These are phyloP conservation scores for Cubamyces lactineus DNA, from an alignment of 768 basidiomycete genomes.

Conservation along the genomic window DNA sequence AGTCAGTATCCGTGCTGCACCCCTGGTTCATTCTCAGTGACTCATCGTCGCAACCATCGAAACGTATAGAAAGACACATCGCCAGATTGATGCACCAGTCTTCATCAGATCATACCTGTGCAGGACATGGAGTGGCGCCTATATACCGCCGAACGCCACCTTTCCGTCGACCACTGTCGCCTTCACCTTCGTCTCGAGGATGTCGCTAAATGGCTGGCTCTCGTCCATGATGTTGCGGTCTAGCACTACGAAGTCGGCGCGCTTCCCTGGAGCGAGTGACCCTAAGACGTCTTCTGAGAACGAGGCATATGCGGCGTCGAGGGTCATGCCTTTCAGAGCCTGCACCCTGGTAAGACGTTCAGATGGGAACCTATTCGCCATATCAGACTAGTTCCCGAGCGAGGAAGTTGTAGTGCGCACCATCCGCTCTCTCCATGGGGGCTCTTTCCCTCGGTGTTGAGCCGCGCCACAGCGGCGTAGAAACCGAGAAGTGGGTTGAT, in stretches of 20 bases:
- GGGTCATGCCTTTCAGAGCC: constrained; percentile 89
- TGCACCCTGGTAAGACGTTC: constrained; percentile 80
- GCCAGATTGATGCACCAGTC: too few species aligned
- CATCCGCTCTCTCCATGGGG: constrained; percentile 87
- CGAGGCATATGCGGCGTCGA: constrained; percentile 86
- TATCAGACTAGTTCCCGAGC: not conserved
- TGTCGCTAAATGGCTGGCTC: constrained; percentile 57
- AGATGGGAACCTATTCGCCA: constrained; percentile 61
- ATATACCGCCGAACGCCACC: constrained; percentile 58
- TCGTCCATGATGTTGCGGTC: constrained; percentile 80
- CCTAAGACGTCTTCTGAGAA: constrained; percentile 76
- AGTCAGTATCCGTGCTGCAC: too few species aligned
- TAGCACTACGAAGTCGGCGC: constrained; percentile 87
- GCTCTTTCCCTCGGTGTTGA: constrained; percentile 67
- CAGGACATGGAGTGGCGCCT: not conserved
- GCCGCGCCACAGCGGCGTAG: constrained; percentile 83
- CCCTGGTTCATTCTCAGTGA: too few species aligned
- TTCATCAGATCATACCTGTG: too few species aligned
- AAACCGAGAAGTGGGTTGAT: constrained; percentile 90
- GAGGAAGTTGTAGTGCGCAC: constrained; percentile 47
- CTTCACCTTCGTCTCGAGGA: constrained; percentile 64
- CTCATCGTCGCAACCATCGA: too few species aligned
- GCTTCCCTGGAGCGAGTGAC: constrained; percentile 74
- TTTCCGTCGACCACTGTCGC: constrained; percentile 80
- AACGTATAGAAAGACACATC: too few species aligned